These are phyloP conservation scores for Daldinia vernicosa DNA, from an alignment of 495 filamentous ascomycete species.

Conservation along the genomic window DNA sequence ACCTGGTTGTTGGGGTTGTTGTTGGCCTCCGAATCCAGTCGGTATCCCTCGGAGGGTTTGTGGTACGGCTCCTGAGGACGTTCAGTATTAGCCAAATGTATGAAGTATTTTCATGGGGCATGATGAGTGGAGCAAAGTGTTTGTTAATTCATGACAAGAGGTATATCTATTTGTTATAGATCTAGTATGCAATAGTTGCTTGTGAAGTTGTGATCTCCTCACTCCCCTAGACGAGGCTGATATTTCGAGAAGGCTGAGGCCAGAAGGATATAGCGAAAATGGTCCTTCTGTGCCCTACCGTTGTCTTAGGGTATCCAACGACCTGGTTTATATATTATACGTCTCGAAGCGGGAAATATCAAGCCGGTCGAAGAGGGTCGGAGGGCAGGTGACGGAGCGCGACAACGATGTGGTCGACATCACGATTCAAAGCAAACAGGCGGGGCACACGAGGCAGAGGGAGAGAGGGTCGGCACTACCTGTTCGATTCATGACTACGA, in stretches of 20 bases:
- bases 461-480: slow-evolving; percentile 56
- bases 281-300: background rate
- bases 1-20: slow-evolving; percentile 67
- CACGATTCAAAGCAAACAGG: slow-evolving; percentile 42
- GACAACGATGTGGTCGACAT: slow-evolving; percentile 36
- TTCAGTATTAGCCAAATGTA: slow-evolving; percentile 45
- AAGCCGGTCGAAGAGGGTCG: slow-evolving; percentile 11
- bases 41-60: slow-evolving; percentile 76
- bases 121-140: background rate
- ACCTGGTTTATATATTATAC: slow-evolving; percentile 4
- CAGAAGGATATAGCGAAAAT: background rate
- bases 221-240: slow-evolving; percentile 26
- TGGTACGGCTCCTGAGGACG: slow-evolving; percentile 67
- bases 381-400: slow-evolving; percentile 2
- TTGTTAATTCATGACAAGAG: background rate
- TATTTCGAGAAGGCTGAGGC: slow-evolving; percentile 32
- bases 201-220: slow-evolving; percentile 11
- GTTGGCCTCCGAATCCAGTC: slow-evolving; percentile 70
- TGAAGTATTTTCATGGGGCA: slow-evolving; percentile 12
- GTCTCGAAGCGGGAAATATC: slow-evolving; percentile 7
- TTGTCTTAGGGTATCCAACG: slow-evolving; percentile 4
- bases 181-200: slow-evolving; percentile 8
- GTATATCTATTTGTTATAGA: slow-evolving; percentile 15
- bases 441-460: slow-evolving; percentile 47
- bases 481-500: slow-evolving; percentile 65